Conservation (phyloP, 1,139 yeast genomes). For the Suhomyces choctaworum region DNA sequence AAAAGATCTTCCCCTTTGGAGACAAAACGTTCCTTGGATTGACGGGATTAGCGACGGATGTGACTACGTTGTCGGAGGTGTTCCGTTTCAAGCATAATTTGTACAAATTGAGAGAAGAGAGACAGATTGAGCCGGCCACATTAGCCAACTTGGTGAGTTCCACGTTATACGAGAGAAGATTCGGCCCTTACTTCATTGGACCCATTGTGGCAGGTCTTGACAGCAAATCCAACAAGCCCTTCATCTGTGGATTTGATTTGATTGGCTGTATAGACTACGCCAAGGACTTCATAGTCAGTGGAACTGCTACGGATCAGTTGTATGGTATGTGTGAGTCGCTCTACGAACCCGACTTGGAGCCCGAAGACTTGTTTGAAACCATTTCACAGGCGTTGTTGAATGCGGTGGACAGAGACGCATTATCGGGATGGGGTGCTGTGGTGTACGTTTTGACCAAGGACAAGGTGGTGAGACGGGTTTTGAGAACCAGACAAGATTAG, state of each 20-base stretch:
- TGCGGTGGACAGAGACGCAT: conserved; percentile 96
- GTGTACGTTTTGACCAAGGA: conserved; percentile 93
- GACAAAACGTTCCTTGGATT: conserved; percentile 81
- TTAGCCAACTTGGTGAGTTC: conserved; percentile 92
- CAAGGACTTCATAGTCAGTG: conserved; percentile 93
- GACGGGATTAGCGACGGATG: conserved; percentile 96
- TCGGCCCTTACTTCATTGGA: conserved; percentile 96
- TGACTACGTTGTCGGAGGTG: conserved; percentile 75
- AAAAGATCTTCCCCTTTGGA: conserved; percentile 83
- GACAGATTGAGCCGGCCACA: conserved; percentile 88
- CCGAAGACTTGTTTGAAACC: conserved; percentile 95
- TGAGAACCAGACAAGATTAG: conserved; percentile 91
- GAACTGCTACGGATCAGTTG: conserved; percentile 93
- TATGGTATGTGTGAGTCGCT: conserved; percentile 99
- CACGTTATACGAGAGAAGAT: conserved; percentile 84
- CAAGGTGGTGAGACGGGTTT: conserved; percentile 79
- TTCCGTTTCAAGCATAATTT: conserved; percentile 84
- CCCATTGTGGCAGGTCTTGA: conserved; percentile 96
- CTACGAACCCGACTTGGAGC: conserved; percentile 89
- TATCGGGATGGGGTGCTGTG: conserved; percentile 98
- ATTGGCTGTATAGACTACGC: conserved; percentile 97
- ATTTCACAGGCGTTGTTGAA: conserved; percentile 90
- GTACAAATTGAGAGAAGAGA: conserved; percentile 89
- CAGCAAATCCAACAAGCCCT: conserved; percentile 79
- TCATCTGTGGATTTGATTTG: conserved; percentile 91